A percentile compares a stretch with the other conserved stretches of the same genome.
phyloP scores from a whole-genome alignment of 2,329 filamentous ascomycete species.

The Botrytis byssoidea region DNA sequence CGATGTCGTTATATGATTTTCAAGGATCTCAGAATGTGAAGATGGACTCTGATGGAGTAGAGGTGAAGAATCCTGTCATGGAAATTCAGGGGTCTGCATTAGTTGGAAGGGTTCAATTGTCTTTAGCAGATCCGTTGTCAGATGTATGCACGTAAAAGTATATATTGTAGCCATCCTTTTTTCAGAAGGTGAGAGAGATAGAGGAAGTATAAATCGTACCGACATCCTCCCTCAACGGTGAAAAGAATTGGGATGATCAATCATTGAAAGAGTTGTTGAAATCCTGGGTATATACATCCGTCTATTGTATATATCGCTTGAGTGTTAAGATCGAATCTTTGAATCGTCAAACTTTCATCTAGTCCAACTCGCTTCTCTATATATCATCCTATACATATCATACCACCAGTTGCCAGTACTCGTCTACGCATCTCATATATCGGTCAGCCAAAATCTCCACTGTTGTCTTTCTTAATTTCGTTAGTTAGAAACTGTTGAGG shows the following conservation, averaged over 20 bases:
- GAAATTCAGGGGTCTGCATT: slow-evolving; percentile 6
- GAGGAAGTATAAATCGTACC: not conserved
- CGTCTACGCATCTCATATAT: not conserved
- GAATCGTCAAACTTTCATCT: not conserved
- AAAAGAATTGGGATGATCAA: not conserved
- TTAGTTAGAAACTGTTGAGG: not conserved
- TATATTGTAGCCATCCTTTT: not conserved
- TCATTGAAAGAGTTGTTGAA: not conserved
- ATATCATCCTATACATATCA: not conserved
- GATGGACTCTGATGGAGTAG: not conserved
- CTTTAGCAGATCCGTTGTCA: not conserved
- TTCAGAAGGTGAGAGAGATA: not conserved
- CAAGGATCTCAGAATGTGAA: not conserved
- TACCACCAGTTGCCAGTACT: not conserved
- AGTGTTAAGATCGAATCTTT: not conserved
- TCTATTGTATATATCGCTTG: not conserved
- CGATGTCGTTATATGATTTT: not conserved
- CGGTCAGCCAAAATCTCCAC: not conserved
- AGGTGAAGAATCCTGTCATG: not conserved
- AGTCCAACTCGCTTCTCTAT: not conserved
- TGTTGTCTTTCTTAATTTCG: not conserved
- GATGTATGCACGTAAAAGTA: not conserved
- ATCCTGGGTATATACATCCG: not conserved
- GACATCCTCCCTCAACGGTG: too few species aligned
- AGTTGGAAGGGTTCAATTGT: not conserved